These are phyloP conservation scores for Lepraria neglecta DNA, from an alignment of 495 filamentous ascomycete species.

Conservation along the genomic window DNA sequence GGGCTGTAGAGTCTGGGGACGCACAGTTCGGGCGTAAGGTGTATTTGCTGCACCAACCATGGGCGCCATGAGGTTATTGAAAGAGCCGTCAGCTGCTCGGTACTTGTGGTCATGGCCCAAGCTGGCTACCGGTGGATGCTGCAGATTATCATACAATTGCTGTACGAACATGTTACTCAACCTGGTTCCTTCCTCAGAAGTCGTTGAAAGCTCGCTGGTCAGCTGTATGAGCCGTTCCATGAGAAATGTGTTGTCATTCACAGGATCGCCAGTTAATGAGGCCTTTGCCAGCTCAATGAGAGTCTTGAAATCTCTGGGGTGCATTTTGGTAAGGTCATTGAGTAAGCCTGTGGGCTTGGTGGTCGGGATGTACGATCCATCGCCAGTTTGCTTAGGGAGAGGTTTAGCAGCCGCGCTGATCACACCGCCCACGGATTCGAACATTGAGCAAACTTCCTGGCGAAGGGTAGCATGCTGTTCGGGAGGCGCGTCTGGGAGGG, in stretches of 20 bases:
- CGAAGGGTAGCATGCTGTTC: conserved; percentile 12
- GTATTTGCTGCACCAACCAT: conserved; percentile 57
- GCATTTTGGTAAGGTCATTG: conserved; percentile 38
- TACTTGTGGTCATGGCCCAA: conserved; percentile 61
- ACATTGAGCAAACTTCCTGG: conserved; percentile 32
- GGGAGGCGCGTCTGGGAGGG: conserved; percentile 12
- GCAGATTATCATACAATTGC: conserved; percentile 57
- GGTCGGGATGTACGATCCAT: conserved; percentile 47
- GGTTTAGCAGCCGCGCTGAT: conserved; percentile 54
- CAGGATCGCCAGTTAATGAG: conserved; percentile 71
- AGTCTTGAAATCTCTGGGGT: conserved; percentile 39
- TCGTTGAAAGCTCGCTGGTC: conserved; percentile 46
- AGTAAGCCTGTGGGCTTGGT: conserved; percentile 33
- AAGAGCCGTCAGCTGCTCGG: conserved; percentile 63
- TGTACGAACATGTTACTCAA: conserved; percentile 57
- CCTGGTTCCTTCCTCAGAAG: conserved; percentile 44
- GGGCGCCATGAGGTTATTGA: conserved; percentile 57
- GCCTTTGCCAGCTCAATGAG: conserved; percentile 50
- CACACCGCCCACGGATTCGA: conserved; percentile 49
- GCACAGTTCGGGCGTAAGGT: conserved; percentile 67
- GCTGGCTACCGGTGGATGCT: conserved; percentile 48
- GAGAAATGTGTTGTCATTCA: conserved; percentile 70
- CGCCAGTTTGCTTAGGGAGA: conserved; percentile 56
- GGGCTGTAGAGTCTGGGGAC: conserved; percentile 55
- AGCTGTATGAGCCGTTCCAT: conserved; percentile 52